phyloP scores from a whole-genome alignment of 2,329 filamentous ascomycete species.

The Ophiostoma sp. region DNA sequence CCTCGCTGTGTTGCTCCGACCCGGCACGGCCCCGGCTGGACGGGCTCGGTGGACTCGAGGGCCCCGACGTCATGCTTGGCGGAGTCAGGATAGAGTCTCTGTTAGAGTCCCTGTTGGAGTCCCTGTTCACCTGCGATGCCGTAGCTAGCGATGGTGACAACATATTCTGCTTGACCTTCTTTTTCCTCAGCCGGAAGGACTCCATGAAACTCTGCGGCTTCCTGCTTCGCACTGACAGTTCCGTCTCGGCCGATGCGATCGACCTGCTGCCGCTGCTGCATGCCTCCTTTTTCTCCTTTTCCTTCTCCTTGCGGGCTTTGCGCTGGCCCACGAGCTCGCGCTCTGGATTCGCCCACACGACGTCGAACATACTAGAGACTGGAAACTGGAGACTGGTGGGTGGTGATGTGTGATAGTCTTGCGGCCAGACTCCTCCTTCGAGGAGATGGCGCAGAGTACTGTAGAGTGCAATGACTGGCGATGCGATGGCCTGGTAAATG shows the following conservation, averaged over 20 bases:
- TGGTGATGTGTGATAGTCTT: not conserved
- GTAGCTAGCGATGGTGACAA: not conserved
- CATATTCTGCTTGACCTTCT: constrained; percentile 13
- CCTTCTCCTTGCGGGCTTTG: constrained; percentile 44
- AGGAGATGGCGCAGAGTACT: not conserved
- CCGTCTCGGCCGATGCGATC: constrained; percentile 42
- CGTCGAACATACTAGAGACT: constrained; percentile 47
- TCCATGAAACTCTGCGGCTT: constrained; percentile 43
- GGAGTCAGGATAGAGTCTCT: constrained; percentile 9
- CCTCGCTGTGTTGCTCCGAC: not conserved
- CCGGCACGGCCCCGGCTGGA: not conserved
- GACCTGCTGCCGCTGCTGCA: constrained; percentile 31
- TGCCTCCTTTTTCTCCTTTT: constrained; percentile 33
- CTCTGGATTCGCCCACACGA: constrained; percentile 53
- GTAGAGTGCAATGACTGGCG: not conserved
- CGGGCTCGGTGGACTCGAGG: not conserved
- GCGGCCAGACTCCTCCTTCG: not conserved
- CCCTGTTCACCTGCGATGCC: not conserved
- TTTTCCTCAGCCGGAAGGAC: constrained; percentile 30
- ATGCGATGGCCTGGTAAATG: too few relatives aligned
- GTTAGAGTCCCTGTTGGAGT: not conserved
- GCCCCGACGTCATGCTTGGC: constrained; percentile 14
- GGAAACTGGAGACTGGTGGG: not conserved
- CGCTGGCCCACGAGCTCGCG: constrained; percentile 50
- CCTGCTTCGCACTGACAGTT: constrained; percentile 38